Base-by-base conservation (phyloP, 345 rosid genomes). In the Lepidium africanum region DNA sequence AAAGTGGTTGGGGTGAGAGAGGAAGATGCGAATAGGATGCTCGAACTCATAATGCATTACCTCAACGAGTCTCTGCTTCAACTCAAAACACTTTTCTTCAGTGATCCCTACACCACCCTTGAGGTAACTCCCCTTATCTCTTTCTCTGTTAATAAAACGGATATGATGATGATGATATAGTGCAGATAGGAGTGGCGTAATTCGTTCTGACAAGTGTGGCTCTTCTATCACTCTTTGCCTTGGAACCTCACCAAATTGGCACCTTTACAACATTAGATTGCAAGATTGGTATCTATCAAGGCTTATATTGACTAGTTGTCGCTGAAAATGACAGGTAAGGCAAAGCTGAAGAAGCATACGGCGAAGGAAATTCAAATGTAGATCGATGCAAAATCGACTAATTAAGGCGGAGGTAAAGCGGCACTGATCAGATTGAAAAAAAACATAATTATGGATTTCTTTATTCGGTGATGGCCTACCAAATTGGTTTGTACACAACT, bases 231-330 rank as follows among this genome's bases (percentile, higher is more conserved):
- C 97, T 45, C 71, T 87, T 53, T 25, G 0, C 27, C 27, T 25
- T 89, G 96, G 95, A 87, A 84, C 65, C 86, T 91, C 80, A 82
- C 88, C 70, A 94, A 89, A 85, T 70, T 51, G 92, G 99, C 91
- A 70, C 27, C 76, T 61, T 56, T 5, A 11, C 2, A 16, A 17
- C 71, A 65, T 41, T 39, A 12, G 16, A 41, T 54, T 35, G 3
- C 51, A 35, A 25, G 8, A 30, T 2, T 38, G 4, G 2, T 4
- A 0, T 25, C 3, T 0, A 2, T 3, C 4, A 3, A 25, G 3
- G 23, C 23, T n/a, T n/a, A n/a, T n/a, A n/a, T 21, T 21, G 23
- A 1, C 3, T 21, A 21, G 23, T 3, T 3, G 23, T 3, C 23
- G 23, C 23, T 3, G 3, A 1, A 21, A 21, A 3, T 21, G 23